These are phyloP conservation scores for Aspergillus saccharolyticus DNA, from an alignment of 495 filamentous ascomycete genomes.

Conservation along the genomic window DNA sequence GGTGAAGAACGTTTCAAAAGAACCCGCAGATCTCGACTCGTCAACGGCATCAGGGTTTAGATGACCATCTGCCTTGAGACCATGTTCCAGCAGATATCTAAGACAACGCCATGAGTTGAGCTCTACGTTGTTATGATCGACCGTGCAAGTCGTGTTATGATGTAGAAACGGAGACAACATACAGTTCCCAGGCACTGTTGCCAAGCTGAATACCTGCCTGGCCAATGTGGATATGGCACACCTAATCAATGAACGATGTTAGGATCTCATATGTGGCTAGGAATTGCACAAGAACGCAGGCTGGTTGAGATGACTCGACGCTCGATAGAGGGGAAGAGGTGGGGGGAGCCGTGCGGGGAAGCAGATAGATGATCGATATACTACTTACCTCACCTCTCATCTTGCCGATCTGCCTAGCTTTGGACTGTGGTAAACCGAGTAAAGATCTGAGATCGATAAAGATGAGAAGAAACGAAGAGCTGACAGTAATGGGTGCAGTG, in stretches of 20 bases:
- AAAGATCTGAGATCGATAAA: not conserved
- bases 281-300: not conserved
- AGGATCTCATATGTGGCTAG: not conserved
- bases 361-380: conserved; percentile 3
- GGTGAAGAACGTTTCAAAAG: conserved; percentile 88
- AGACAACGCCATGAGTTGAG: conserved; percentile 7
- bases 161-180: conserved; percentile 49
- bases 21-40: conserved; percentile 59
- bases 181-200: conserved; percentile 95
- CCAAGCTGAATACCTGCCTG: conserved; percentile 92
- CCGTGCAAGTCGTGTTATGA: not conserved
- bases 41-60: conserved; percentile 56
- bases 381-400: conserved; percentile 37
- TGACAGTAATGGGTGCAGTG: not conserved
- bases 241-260: conserved; percentile 37
- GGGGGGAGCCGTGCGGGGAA: conserved; percentile 17
- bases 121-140: not conserved
- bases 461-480: not conserved
- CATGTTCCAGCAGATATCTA: conserved; percentile 89
- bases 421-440: not conserved
- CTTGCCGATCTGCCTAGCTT: conserved; percentile 7
- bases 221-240: conserved; percentile 87
- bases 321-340: conserved; percentile 14
- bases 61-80: conserved; percentile 71
- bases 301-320: not conserved